These are phyloP conservation scores for Tetracentron sinense DNA, from an alignment of 164 flowering plant species.

Conservation along the genomic window DNA sequence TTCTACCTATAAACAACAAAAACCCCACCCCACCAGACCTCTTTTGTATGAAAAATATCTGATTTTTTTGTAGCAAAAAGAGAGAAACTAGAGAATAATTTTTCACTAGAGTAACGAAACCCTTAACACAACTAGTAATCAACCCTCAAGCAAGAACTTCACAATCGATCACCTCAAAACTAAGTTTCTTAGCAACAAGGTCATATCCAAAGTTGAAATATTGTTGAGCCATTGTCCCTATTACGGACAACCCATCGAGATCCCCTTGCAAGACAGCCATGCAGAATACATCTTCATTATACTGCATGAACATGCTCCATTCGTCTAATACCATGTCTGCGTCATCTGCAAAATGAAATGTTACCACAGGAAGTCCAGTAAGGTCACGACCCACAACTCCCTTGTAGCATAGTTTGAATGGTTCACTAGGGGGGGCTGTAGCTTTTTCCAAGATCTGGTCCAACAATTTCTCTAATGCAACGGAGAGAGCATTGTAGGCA, in stretches of 20 bases:
- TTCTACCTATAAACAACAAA: too few relatives aligned
- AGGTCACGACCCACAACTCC: neutral
- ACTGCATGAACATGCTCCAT: neutral
- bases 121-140: too few relatives aligned
- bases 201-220: neutral
- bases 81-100: too few relatives aligned
- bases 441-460: neutral
- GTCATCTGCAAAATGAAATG: neutral
- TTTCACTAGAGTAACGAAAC: too few relatives aligned
- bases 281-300: neutral
- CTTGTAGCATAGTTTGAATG: neutral
- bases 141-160: neutral
- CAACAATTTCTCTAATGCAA: neutral
- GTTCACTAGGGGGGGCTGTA: neutral
- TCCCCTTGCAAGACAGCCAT: neutral
- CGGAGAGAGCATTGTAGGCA: neutral
- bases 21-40: too few relatives aligned
- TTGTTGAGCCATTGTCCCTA: neutral
- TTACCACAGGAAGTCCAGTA: neutral
- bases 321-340: neutral
- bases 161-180: neutral
- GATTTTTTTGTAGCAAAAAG: too few relatives aligned
- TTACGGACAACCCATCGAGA: neutral
- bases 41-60: too few relatives aligned
- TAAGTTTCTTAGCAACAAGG: neutral